phyloP scores from a whole-genome alignment of 2,329 filamentous ascomycete genomes.

The Penicillium hesseltinei region DNA sequence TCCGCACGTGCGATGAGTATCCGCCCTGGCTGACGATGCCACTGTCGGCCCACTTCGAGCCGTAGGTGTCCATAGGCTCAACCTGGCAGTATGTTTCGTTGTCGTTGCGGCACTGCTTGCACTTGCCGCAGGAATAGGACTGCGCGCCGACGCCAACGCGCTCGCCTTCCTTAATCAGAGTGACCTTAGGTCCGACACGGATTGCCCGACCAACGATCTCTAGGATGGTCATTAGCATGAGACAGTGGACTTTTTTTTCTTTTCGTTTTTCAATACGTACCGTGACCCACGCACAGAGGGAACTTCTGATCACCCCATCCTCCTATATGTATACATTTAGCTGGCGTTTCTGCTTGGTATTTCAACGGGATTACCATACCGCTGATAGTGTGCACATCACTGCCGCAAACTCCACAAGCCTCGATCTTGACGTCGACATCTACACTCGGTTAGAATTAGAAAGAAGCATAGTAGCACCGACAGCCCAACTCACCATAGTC shows the following conservation, averaged over 20 bases:
- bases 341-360: background rate
- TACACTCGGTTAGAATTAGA: slow-evolving; percentile 10
- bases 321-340: slow-evolving; percentile 38
- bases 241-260: background rate
- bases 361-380: slow-evolving; percentile 19
- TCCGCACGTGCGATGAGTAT: slow-evolving; percentile 67
- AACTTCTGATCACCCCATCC: slow-evolving; percentile 53
- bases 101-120: slow-evolving; percentile 63
- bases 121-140: slow-evolving; percentile 62
- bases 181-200: slow-evolving; percentile 65
- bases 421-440: slow-evolving; percentile 88
- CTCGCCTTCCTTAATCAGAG: slow-evolving; percentile 59
- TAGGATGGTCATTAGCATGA: slow-evolving; percentile 14
- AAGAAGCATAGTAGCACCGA: background rate
- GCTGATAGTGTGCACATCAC: slow-evolving; percentile 68
- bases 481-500: slow-evolving; percentile 54
- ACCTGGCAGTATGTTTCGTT: slow-evolving; percentile 69
- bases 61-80: slow-evolving; percentile 51
- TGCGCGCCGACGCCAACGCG: slow-evolving; percentile 70
- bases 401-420: slow-evolving; percentile 73
- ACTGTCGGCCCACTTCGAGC: slow-evolving; percentile 54
- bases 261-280: slow-evolving; percentile 24
- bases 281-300: slow-evolving; percentile 54
- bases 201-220: slow-evolving; percentile 70
- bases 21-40: slow-evolving; percentile 66